Evolutionary conservation across 306 rosid genomes (phyloP).

Genomic region (Acacia confusa): DNA sequence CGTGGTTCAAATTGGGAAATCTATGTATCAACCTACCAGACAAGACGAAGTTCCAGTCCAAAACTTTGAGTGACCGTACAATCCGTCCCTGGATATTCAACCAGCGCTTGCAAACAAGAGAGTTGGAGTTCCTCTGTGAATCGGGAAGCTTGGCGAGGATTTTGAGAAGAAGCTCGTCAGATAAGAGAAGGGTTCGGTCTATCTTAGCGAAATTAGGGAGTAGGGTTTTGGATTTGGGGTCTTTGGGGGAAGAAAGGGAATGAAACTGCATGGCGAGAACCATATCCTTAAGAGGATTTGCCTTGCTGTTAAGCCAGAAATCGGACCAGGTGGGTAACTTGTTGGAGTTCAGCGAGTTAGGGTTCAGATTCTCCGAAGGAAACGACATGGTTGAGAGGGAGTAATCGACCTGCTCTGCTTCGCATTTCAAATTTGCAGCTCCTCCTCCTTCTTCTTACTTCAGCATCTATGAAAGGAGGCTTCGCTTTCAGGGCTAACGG

Average conservation of each 20-base stretch:
- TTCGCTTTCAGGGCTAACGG: conserved; percentile 26
- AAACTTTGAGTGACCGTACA: conserved; percentile 55
- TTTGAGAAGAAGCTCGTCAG: conserved; percentile 67
- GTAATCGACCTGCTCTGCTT: neutral
- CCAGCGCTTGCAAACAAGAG: conserved; percentile 92
- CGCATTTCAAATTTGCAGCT: conserved; percentile 2
- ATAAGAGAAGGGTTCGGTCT: conserved; percentile 58
- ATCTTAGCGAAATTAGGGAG: conserved; percentile 39
- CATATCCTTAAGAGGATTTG: conserved; percentile 50
- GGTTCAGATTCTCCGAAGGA: conserved; percentile 35
- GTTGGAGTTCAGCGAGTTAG: conserved; percentile 36
- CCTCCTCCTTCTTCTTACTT: neutral
- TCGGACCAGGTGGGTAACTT: conserved; percentile 60
- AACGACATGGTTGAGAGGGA: conserved; percentile 50
- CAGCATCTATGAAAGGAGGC: neutral
- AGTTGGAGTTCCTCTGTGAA: conserved; percentile 56
- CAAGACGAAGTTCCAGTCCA: conserved; percentile 74
- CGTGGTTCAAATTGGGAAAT: conserved; percentile 78
- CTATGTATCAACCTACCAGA: conserved; percentile 79
- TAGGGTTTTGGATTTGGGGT: conserved; percentile 31
- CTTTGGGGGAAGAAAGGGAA: conserved; percentile 45
- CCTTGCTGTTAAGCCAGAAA: conserved; percentile 58
- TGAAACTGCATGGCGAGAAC: conserved; percentile 68
- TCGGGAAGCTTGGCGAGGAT: conserved; percentile 65
- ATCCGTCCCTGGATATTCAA: conserved; percentile 77